Evolutionary conservation across 1,139 yeast genomes (phyloP).

Genomic region (Diutina mesorugosa): DNA sequence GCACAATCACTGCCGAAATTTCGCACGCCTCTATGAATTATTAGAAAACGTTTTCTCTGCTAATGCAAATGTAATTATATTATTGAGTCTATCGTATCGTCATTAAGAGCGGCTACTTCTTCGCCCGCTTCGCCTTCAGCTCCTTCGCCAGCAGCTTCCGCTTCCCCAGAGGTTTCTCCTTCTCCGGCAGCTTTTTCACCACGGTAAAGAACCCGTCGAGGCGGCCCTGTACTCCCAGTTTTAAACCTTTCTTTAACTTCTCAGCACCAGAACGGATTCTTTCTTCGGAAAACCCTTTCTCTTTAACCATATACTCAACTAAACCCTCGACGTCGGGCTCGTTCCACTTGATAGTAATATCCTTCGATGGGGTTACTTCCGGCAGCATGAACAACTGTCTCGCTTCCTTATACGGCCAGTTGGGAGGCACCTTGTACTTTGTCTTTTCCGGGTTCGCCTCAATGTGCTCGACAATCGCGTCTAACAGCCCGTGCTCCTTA

Average conservation of each 20-base stretch:
- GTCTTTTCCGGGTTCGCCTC: conserved; percentile 44
- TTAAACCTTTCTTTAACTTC: conserved; percentile 71
- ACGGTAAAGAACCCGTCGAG: conserved; percentile 83
- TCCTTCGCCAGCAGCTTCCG: conserved; percentile 7
- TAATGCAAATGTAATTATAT: too few species aligned
- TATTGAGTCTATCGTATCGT: too few species aligned
- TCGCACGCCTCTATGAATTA: too few species aligned
- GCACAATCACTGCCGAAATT: too few species aligned
- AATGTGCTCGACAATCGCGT: conserved; percentile 58
- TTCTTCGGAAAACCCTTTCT: conserved; percentile 85
- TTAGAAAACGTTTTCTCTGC: too few species aligned
- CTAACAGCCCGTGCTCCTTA: conserved; percentile 73
- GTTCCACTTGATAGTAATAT: conserved; percentile 60
- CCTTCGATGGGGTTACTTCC: conserved; percentile 53
- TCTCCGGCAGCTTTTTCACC: conserved; percentile 13
- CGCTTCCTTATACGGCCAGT: conserved; percentile 90
- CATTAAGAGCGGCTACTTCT: background rate
- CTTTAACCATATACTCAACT: conserved; percentile 55
- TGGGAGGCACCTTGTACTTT: conserved; percentile 79
- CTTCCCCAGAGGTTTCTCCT: conserved; percentile 3
- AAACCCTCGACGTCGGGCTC: conserved; percentile 72
- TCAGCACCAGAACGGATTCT: conserved; percentile 81
- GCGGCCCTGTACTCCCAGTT: conserved; percentile 82
- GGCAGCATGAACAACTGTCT: conserved; percentile 73
- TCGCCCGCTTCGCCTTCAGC: conserved; percentile 4